These are phyloP conservation scores for Lipomyces oligophaga DNA, from an alignment of 805 yeast species.

Conservation along the genomic window DNA sequence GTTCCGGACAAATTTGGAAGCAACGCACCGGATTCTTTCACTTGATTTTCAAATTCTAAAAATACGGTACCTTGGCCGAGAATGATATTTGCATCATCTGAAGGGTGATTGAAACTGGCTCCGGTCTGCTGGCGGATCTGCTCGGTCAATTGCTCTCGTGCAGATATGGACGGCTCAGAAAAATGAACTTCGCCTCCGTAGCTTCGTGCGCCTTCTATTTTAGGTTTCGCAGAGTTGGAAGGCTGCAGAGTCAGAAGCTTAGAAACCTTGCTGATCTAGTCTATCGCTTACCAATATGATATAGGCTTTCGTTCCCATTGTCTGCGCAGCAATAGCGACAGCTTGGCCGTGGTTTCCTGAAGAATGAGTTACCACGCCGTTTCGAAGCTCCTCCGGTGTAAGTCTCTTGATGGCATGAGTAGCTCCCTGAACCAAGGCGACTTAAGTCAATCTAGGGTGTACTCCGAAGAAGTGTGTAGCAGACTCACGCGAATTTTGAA, in stretches of 20 bases:
- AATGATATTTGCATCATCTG: conserved; percentile 48
- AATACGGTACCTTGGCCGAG: conserved; percentile 53
- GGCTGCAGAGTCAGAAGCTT: conserved; percentile 33
- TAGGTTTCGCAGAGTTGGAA: conserved; percentile 49
- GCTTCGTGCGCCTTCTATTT: conserved; percentile 46
- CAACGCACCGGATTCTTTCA: conserved; percentile 39
- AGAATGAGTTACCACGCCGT: conserved; percentile 52
- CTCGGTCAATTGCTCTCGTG: conserved; percentile 46
- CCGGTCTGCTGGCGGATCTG: conserved; percentile 40
- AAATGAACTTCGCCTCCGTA: conserved; percentile 50
- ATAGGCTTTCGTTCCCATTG: conserved; percentile 45
- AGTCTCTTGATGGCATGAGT: conserved; percentile 48
- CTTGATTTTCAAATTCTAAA: conserved; percentile 42
- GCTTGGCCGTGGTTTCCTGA: conserved; percentile 56
- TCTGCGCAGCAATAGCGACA: conserved; percentile 48
- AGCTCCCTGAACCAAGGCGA: conserved; percentile 38
- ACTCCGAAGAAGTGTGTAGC: not conserved
- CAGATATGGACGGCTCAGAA: conserved; percentile 42
- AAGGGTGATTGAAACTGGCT: conserved; percentile 48
- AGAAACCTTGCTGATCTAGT: not conserved
- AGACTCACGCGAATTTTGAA: conserved; percentile 45
- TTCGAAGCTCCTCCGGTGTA: conserved; percentile 39
- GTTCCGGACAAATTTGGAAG: no score
- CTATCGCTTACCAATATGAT: conserved; percentile 43
- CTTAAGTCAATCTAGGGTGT: not conserved